phyloP scores from a whole-genome alignment of 805 yeast genomes.

The Saturnispora diversa region DNA sequence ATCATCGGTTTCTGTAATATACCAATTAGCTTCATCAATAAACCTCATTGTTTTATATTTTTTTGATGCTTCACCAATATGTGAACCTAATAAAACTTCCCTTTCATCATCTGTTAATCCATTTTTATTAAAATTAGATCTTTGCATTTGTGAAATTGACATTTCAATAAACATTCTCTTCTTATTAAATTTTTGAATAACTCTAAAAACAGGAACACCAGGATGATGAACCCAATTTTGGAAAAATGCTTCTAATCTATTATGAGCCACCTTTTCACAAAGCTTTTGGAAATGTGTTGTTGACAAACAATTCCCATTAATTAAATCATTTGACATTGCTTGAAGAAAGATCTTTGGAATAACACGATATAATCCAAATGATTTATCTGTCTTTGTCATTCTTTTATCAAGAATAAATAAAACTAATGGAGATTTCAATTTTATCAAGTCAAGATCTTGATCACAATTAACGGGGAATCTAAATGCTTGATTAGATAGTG shows the following conservation, averaged over 20 bases:
- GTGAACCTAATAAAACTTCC: conserved; percentile 3
- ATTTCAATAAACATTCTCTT: conserved; percentile 91
- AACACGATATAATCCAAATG: conserved; percentile 86
- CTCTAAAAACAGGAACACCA: conserved; percentile 82
- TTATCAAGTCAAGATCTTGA: conserved; percentile 58
- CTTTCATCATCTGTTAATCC: conserved; percentile 16
- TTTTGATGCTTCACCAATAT: conserved; percentile 4
- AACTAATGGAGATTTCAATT: conserved; percentile 78
- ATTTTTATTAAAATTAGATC: conserved; percentile 32
- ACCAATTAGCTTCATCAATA: conserved; percentile 36
- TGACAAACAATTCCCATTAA: conserved; percentile 64
- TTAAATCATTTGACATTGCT: conserved; percentile 90
- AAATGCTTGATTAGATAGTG: conserved; percentile 65
- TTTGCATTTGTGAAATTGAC: conserved; percentile 87
- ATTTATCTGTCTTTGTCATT: conserved; percentile 93
- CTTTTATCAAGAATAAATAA: conserved; percentile 77
- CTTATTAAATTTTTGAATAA: conserved; percentile 88
- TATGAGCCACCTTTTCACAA: conserved; percentile 92
- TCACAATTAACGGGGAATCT: conserved; percentile 52
- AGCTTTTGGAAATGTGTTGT: conserved; percentile 82
- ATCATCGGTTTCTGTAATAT: conserved; percentile 37
- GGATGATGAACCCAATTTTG: conserved; percentile 88
- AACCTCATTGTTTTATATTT: conserved; percentile 31
- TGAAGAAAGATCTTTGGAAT: conserved; percentile 86
- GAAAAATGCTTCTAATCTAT: conserved; percentile 72